phyloP scores from a whole-genome alignment of 2,329 filamentous ascomycete species.

The Phialophora verrucosa region DNA sequence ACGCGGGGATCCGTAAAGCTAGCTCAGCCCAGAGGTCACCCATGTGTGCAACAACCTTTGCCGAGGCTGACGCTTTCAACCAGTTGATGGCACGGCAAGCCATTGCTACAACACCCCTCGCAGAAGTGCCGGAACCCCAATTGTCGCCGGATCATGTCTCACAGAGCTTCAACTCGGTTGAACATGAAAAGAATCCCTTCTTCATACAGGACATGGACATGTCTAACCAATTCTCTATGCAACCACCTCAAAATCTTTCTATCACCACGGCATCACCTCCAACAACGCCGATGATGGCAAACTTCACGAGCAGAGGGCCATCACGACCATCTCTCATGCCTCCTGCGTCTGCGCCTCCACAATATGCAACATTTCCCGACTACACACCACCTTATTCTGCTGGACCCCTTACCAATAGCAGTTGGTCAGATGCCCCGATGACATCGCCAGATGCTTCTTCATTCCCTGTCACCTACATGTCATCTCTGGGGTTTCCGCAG shows the following conservation, averaged over 20 bases:
- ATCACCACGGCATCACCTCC: slow-evolving; percentile 49
- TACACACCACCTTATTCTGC: slow-evolving; percentile 47
- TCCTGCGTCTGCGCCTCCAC: slow-evolving; percentile 52
- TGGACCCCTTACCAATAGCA: slow-evolving; percentile 48
- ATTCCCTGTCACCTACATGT: slow-evolving; percentile 48
- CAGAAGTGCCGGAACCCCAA: slow-evolving; percentile 28
- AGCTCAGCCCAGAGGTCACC: slow-evolving; percentile 56
- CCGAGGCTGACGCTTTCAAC: slow-evolving; percentile 50
- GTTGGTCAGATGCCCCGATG: slow-evolving; percentile 51
- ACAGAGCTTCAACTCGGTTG: slow-evolving; percentile 14
- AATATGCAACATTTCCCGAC: slow-evolving; percentile 51
- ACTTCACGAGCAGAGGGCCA: slow-evolving; percentile 42
- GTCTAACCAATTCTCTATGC: slow-evolving; percentile 26
- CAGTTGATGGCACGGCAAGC: slow-evolving; percentile 38
- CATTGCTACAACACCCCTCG: slow-evolving; percentile 21
- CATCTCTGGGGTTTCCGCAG: slow-evolving; percentile 43
- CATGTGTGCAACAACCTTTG: slow-evolving; percentile 52
- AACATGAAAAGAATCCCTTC: slow-evolving; percentile 39
- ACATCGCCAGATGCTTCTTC: slow-evolving; percentile 49
- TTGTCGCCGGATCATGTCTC: slow-evolving; percentile 30
- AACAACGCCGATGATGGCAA: slow-evolving; percentile 48
- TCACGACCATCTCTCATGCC: slow-evolving; percentile 44
- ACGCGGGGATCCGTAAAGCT: slow-evolving; percentile 54
- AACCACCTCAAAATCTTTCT: slow-evolving; percentile 25
- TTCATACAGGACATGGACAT: slow-evolving; percentile 24